Base-by-base conservation (phyloP, 2,329 filamentous ascomycete genomes). In the Ophiocordyceps unilateralis region DNA sequence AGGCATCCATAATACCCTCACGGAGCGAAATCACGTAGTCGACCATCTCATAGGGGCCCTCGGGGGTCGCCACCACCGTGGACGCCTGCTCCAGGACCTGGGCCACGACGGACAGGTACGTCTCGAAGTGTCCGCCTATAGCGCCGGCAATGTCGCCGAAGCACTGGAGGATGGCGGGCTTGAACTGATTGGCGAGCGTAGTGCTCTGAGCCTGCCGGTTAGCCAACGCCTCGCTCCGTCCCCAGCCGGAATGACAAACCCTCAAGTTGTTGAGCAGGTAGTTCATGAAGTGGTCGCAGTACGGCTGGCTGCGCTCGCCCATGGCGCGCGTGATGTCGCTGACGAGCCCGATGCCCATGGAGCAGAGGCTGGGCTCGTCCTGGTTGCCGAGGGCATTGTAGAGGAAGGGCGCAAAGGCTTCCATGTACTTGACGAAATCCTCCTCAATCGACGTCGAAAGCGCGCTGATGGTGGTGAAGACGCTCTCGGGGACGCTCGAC, bases 231-330 rank as follows among this genome's bases (percentile, higher is more conserved):
- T 21, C 24, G 22, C 11, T 11, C 8, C 17, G 12, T 10, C 4
- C 11, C 10, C 3, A 9, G 10, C 1, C 10, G 7, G 38, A 19
- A 9, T 3, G n/a, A 70, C 73, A 58, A 62, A 85, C 81, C 61
- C 84, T 78, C 37, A 98, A 68, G 64, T 94, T 93, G 69, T 86
- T 88, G 48, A 98, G 75, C 45, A 98, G 71, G 59, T 91, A 83
- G 71, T 98, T 98, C 91, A 98, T 98, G 62, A 96, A 95, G 50
- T 80, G 76, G 56, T 98, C 91, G 64, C 91, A 98, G 70, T 82
- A 96, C 45, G 89, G 91, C 65, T 93, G 85, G 56, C 89, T 84
- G 60, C 83, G 83, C 58, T 87, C 81, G 58, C 87, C 85, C 58
- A 96, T 72, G 15, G 89, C 91, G 53, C 91, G 81, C 42, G 87